phyloP scores from a whole-genome alignment of 2,329 filamentous ascomycete genomes.

The Chrysoporthe deuterocubensis region DNA sequence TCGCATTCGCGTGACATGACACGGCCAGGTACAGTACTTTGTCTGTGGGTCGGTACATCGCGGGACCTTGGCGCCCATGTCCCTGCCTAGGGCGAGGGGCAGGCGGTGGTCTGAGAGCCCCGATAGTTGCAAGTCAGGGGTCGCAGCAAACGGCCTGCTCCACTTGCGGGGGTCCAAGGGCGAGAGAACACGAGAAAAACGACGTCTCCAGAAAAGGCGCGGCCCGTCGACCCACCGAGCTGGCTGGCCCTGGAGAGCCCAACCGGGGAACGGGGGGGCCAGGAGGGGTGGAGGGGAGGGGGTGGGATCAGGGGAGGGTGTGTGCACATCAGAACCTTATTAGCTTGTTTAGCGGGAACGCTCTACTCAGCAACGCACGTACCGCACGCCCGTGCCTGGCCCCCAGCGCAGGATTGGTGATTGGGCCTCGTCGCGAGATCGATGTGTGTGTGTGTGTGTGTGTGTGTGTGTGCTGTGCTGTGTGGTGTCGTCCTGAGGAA shows the following conservation, averaged over 20 bases:
- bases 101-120: not conserved
- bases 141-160: not conserved
- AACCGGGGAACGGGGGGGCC: no score
- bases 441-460: no score
- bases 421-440: no score
- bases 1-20: no score
- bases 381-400: no score
- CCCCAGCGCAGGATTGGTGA: no score
- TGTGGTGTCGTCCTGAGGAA: no score
- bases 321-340: constrained; percentile 1
- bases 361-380: no score
- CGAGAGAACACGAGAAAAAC: constrained; percentile 12
- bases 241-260: not conserved
- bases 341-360: not conserved
- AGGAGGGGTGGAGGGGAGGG: not conserved
- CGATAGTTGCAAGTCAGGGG: constrained; percentile 17
- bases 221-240: constrained; percentile 6
- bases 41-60: not conserved
- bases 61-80: not conserved
- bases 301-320: not conserved
- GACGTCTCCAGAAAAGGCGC: not conserved
- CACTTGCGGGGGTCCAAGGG: not conserved
- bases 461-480: no score
- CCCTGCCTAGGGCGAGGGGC: not conserved
- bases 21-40: no score